Evolutionary conservation across 148 eudicot species (phyloP).

Genomic region (Vaccinium myrtillus): DNA sequence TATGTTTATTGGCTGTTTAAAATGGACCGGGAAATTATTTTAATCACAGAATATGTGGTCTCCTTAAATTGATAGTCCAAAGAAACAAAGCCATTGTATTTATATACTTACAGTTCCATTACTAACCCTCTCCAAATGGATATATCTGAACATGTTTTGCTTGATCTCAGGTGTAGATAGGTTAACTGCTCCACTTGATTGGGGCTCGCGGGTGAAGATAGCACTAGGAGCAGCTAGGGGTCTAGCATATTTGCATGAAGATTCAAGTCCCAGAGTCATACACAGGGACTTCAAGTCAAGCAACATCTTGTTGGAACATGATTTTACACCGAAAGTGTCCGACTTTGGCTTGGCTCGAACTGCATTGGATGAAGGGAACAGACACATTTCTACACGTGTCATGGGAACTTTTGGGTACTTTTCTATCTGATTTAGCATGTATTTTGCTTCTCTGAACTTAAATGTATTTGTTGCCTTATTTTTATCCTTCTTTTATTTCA

Average conservation of each 20-base stretch:
- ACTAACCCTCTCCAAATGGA: not conserved
- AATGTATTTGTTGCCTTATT: not conserved
- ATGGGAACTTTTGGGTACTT: constrained; percentile 98
- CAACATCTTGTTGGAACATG: constrained; percentile 86
- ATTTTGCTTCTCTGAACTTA: not conserved
- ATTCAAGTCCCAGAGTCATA: constrained; percentile 93
- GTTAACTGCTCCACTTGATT: constrained; percentile 73
- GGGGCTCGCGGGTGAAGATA: constrained; percentile 76
- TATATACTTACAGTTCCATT: not conserved
- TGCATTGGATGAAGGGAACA: constrained; percentile 70
- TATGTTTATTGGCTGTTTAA: not conserved
- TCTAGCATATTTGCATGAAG: constrained; percentile 95
- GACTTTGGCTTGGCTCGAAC: constrained; percentile 94
- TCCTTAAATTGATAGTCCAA: not conserved
- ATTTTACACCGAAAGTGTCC: constrained; percentile 95
- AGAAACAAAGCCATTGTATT: not conserved
- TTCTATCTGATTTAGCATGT: not conserved
- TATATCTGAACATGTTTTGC: constrained; percentile 1
- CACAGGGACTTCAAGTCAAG: constrained; percentile 96
- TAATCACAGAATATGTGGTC: not conserved
- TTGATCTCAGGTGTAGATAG: constrained; percentile 55
- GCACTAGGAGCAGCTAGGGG: constrained; percentile 97
- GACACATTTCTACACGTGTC: constrained; percentile 85
- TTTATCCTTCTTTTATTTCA: not conserved
- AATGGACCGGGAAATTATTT: not conserved